Conservation (phyloP, 2,329 filamentous ascomycete species). For the Eurotiales sp. region DNA sequence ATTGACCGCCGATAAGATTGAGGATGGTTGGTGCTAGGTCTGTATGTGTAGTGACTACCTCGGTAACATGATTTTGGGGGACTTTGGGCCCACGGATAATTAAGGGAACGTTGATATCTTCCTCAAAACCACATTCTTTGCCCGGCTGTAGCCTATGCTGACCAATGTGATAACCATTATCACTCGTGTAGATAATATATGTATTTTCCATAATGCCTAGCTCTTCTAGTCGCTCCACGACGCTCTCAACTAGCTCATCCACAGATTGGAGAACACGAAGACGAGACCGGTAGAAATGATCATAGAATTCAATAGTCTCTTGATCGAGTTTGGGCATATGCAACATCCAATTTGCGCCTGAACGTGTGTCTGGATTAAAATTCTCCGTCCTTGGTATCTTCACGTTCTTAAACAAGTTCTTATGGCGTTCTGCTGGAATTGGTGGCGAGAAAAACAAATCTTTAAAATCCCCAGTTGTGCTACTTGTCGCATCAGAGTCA, state of each 20-base stretch:
- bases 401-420: too few relatives aligned
- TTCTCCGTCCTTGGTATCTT: slow-evolving; percentile 45
- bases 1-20: slow-evolving; percentile 42
- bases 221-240: slow-evolving; percentile 41
- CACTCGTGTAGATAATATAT: slow-evolving; percentile 58
- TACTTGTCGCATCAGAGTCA: too few relatives aligned
- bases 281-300: slow-evolving; percentile 50
- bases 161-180: slow-evolving; percentile 60
- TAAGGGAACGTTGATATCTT: slow-evolving; percentile 58
- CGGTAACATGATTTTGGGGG: too few relatives aligned
- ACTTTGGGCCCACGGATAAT: slow-evolving; percentile 59
- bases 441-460: too few relatives aligned
- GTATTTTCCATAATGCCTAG: slow-evolving; percentile 48
- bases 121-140: slow-evolving; percentile 57
- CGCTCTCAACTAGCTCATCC: slow-evolving; percentile 50
- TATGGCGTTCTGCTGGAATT: too few relatives aligned
- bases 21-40: slow-evolving; percentile 62
- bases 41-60: slow-evolving; percentile 58
- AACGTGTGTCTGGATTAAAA: slow-evolving; percentile 62
- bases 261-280: slow-evolving; percentile 51
- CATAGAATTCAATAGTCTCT: slow-evolving; percentile 49
- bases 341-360: slow-evolving; percentile 45
- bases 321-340: slow-evolving; percentile 43
- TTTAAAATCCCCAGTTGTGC: too few relatives aligned
- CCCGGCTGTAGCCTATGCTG: slow-evolving; percentile 58